Base-by-base conservation (phyloP, 2,329 filamentous ascomycete genomes). In the Rhytidhysteron rufulum region DNA sequence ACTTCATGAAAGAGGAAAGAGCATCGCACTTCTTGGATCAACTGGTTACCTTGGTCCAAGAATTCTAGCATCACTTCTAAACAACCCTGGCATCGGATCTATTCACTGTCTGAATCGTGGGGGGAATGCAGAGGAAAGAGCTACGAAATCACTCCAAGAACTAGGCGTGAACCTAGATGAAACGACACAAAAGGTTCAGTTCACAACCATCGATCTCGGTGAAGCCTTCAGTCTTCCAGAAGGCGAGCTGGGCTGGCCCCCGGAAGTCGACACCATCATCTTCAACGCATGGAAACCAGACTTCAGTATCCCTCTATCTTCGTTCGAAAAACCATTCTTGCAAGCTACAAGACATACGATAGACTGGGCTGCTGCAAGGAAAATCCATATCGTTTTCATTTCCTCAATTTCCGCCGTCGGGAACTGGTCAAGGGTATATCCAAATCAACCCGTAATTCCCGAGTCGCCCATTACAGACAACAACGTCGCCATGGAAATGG, bases 271-370 rank as follows among this genome's bases (percentile, higher is more conserved):
- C 0, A 53, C 53, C 8, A 63, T 78, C 19, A 72, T 79, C 21
- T 74, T 78, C 58, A 67, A 65, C 45, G 73, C 75, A 1, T 78
- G 75, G 75, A 58, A 70, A 2, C 75, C 79, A 20, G 76, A 80
- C 54, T 80, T 80, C 62, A 78, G 74, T 27, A 7, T 35, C 6
- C 46, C 49, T 2, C 41, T 57, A 8, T 39, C 45, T 13, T 40
- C 45, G 3, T 57, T 53, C 38, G 43, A 44, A 13, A 25, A 37
- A 10, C 41, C 41, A 21, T 42, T 47, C 21, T 48, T 56, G 5
- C 32, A 44, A 2, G 31, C 40, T 2, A 31, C 21, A 2, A 36
- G 37, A 4, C n/a, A n/a, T n/a, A n/a, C n/a, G n/a, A n/a, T n/a
- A n/a, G n/a, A n/a, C 24, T 7, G 24, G 13, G 24, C 24, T 27